Evolutionary conservation across 257 asterid genomes (phyloP).

Genomic region (Ligustrum vulgare): DNA sequence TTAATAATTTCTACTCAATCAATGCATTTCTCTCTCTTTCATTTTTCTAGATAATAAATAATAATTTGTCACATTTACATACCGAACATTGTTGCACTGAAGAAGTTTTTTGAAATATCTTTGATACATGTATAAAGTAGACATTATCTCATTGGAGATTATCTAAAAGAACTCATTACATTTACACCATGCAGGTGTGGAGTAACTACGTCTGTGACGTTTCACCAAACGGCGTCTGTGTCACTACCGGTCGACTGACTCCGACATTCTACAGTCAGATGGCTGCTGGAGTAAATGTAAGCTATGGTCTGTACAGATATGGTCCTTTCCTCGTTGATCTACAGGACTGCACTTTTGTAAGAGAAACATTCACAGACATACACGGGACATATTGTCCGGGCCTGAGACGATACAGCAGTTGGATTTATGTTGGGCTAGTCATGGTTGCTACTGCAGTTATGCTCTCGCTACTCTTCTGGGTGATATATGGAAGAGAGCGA

Average conservation of each 20-base stretch:
- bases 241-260: slow-evolving; percentile 72
- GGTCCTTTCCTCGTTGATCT: slow-evolving; percentile 72
- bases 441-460: slow-evolving; percentile 70
- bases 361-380: slow-evolving; percentile 62
- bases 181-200: slow-evolving; percentile 58
- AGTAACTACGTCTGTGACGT: slow-evolving; percentile 61
- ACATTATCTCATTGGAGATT: too few species aligned
- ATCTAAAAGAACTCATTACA: too few species aligned
- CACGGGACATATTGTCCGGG: slow-evolving; percentile 57
- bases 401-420: slow-evolving; percentile 48
- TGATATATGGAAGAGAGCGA: slow-evolving; percentile 79
- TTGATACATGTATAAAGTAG: too few species aligned
- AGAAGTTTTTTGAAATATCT: too few species aligned
- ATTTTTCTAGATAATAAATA: too few species aligned
- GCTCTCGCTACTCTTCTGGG: slow-evolving; percentile 82
- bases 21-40: too few species aligned
- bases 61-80: too few species aligned
- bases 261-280: slow-evolving; percentile 66
- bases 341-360: slow-evolving; percentile 71
- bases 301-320: slow-evolving; percentile 60
- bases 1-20: too few species aligned
- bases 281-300: slow-evolving; percentile 64
- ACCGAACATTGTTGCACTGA: too few species aligned
- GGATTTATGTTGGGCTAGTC: slow-evolving; percentile 64
- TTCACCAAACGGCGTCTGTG: slow-evolving; percentile 55